Conservation (phyloP, 2,329 filamentous ascomycete genomes). For the Monosporascus sp. region DNA sequence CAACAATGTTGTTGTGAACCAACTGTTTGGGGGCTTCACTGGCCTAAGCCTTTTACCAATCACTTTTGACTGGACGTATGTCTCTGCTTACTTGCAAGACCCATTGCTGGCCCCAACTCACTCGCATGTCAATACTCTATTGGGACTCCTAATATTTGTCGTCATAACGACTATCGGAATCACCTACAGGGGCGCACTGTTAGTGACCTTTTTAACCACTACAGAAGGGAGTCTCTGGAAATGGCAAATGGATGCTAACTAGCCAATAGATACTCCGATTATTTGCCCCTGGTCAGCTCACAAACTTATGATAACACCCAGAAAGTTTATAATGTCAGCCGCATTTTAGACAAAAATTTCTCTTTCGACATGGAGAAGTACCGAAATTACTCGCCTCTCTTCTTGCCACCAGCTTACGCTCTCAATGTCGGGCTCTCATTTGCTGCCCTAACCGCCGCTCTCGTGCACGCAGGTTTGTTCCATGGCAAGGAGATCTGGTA, state of each 20-base stretch:
- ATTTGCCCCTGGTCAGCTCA: conserved; percentile 50
- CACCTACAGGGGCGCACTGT: conserved; percentile 39
- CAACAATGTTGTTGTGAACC: conserved; percentile 41
- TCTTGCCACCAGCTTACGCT: conserved; percentile 42
- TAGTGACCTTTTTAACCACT: conserved; percentile 6
- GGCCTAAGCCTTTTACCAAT: conserved; percentile 38
- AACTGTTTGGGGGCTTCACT: conserved; percentile 43
- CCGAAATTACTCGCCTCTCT: conserved; percentile 49
- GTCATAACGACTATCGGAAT: conserved; percentile 41
- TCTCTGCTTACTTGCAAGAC: conserved; percentile 29
- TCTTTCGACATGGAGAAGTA: conserved; percentile 49
- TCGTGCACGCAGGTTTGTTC: conserved; percentile 33
- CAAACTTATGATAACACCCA: conserved; percentile 54
- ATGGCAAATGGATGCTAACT: conserved; percentile 5
- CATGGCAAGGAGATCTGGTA: conserved; percentile 40
- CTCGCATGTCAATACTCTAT: conserved; percentile 38
- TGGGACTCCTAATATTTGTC: conserved; percentile 35
- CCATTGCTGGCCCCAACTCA: conserved; percentile 29
- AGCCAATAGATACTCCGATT: conserved; percentile 37
- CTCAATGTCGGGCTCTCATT: conserved; percentile 48
- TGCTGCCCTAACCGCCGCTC: conserved; percentile 42
- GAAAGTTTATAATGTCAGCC: conserved; percentile 42
- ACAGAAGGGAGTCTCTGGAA: not conserved
- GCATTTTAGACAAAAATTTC: conserved; percentile 43
- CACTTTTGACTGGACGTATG: conserved; percentile 39